phyloP scores from a whole-genome alignment of 148 eudicot species.

The Pharnaceum exiguum region DNA sequence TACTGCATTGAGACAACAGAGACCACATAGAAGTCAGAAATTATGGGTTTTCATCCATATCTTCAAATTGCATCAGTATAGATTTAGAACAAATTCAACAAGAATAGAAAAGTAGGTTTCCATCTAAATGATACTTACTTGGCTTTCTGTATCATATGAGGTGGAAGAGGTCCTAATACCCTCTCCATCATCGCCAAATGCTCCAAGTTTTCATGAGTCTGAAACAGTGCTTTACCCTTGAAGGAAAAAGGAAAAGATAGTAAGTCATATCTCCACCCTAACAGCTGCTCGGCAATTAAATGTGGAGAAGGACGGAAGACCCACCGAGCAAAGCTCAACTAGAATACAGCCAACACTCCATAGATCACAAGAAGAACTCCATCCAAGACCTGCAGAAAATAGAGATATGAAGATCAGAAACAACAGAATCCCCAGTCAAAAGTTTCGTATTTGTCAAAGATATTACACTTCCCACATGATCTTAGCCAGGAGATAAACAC shows the following conservation, averaged over 20 bases:
- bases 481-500: no score
- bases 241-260: conserved; percentile 5
- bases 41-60: not conserved
- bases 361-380: conserved; percentile 85
- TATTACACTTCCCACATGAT: no score
- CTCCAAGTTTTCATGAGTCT: conserved; percentile 87
- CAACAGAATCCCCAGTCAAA: no score
- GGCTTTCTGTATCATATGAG: conserved; percentile 54
- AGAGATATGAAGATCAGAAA: conserved; percentile 2
- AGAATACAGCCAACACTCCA: conserved; percentile 93
- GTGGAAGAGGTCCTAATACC: conserved; percentile 78
- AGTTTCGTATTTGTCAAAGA: no score
- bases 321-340: conserved; percentile 74
- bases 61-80: not conserved
- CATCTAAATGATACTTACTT: conserved; percentile 35
- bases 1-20: conserved; percentile 35
- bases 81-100: not conserved
- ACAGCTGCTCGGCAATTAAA: not conserved
- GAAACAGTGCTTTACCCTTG: conserved; percentile 79
- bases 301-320: conserved; percentile 11
- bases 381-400: conserved; percentile 62
- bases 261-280: not conserved
- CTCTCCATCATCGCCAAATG: conserved; percentile 94
- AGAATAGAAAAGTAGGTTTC: not conserved
- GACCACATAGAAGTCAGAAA: not conserved